Evolutionary conservation across 139 green algal species (phyloP), one percentile per base, ranked within the genome.

Genomic region (Edaphochlamys debaryana): DNA sequence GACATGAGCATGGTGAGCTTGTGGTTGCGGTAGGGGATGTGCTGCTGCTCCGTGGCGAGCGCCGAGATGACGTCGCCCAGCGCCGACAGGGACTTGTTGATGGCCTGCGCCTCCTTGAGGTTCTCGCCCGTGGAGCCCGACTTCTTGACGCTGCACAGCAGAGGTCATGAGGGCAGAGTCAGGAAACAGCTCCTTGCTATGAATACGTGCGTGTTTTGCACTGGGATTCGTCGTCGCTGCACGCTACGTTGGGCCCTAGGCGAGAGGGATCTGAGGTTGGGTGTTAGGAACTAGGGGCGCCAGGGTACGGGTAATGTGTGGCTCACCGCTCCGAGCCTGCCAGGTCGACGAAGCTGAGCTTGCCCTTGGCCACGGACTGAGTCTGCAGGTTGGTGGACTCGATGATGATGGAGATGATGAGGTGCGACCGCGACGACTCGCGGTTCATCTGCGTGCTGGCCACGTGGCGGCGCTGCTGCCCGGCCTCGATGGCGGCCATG

Each of bases 1-100:
- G 70, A 93, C 96, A 99, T 98, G 70, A 99, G 93, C 96, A 99
- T 98, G 67, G 97, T 99, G 20, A 99, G 95, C 92, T 99, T 99
- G 93, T 99, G 95, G 90, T 99, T 98, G 83, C 97, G 94, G 93
- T 98, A 99, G 0, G 96, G 96, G 84, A 98, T 96, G 94, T 98
- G 95, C 80, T 92, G 78, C 86, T 95, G 93, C 82, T 95, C 95
- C 32, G 89, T 88, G 37, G 97, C 96, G 38, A 99, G 91, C 29
- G 97, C 96, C 45, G 84, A 93, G 89, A 99, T 99, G 82, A 99
- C 97, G 81, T 99, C 95, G 32, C 97, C 97, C 32, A 99, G 92
- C 34, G 97, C 97, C 0, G 87, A 95, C 58, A 99, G 92, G 0
- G 91, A 97, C 92, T 99, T 99, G 96, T 99, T 99, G 94, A 99